Conservation (phyloP, 305 asterid species). For the Fraxinus sp. region DNA sequence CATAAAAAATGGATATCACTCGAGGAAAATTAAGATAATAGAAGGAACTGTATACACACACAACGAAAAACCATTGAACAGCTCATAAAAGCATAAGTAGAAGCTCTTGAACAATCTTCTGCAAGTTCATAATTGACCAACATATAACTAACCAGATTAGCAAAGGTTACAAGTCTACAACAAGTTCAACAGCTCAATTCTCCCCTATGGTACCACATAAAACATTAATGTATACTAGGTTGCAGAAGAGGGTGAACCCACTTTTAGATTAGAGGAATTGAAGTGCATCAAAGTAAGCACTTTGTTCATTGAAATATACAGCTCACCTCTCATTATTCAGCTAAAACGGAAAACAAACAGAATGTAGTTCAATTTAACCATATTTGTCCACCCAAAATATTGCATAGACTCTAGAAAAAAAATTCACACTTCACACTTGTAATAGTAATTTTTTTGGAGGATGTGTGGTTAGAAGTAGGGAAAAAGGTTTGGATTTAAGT, state of each 20-base stretch:
- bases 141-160: neutral
- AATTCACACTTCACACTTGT: neutral
- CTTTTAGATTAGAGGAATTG: neutral
- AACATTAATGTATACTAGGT: neutral
- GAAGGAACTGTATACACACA: neutral
- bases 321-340: neutral
- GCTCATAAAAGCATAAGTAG: neutral
- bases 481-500: no score
- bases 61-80: neutral
- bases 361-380: neutral
- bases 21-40: neutral
- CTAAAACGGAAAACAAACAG: neutral
- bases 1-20: constrained; percentile 29
- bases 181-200: neutral
- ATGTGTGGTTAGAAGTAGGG: no score
- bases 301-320: neutral
- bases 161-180: neutral
- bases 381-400: neutral
- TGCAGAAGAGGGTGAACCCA: neutral
- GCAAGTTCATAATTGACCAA: neutral
- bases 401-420: neutral
- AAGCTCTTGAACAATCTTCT: neutral
- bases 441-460: neutral
- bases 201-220: neutral
- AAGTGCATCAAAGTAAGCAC: neutral